A percentile compares a stretch with the other conserved stretches of the same genome.
These are phyloP conservation scores for Colletotrichum chlorophyti DNA, from an alignment of 2,329 filamentous ascomycete species.

Conservation along the genomic window DNA sequence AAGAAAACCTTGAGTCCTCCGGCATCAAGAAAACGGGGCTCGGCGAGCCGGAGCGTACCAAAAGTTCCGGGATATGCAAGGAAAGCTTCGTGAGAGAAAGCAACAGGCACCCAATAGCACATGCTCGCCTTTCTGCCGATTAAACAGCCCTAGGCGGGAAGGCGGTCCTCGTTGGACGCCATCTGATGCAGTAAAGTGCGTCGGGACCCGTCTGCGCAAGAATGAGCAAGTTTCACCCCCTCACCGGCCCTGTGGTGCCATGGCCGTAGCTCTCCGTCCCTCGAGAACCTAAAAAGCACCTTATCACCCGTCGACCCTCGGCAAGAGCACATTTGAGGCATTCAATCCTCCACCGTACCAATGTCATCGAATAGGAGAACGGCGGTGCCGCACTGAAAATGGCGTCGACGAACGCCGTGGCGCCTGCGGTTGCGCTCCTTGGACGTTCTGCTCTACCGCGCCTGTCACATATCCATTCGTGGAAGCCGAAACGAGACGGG, in stretches of 20 bases:
- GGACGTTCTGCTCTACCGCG: background rate
- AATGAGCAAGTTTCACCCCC: slow-evolving; percentile 29
- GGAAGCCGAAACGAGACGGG: background rate
- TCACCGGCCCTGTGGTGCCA: background rate
- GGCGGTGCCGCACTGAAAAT: background rate
- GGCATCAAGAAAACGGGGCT: too few relatives aligned
- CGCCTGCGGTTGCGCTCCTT: background rate
- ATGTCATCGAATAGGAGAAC: background rate
- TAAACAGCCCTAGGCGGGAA: too few relatives aligned
- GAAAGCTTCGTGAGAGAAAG: too few relatives aligned
- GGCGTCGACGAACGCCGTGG: background rate
- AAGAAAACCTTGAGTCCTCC: too few relatives aligned
- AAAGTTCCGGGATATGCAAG: too few relatives aligned
- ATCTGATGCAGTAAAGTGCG: background rate
- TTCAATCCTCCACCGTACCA: background rate
- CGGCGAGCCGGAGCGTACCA: too few relatives aligned
- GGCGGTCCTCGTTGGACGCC: background rate
- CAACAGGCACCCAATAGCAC: too few relatives aligned
- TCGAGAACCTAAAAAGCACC: background rate
- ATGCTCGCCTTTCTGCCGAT: too few relatives aligned
- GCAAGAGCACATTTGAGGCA: slow-evolving; percentile 10
- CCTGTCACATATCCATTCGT: background rate
- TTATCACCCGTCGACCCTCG: background rate
- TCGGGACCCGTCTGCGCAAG: slow-evolving; percentile 6
- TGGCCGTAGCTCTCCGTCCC: background rate